Base-by-base conservation (phyloP, 495 filamentous ascomycete species). In the Aspergillus taichungensis region DNA sequence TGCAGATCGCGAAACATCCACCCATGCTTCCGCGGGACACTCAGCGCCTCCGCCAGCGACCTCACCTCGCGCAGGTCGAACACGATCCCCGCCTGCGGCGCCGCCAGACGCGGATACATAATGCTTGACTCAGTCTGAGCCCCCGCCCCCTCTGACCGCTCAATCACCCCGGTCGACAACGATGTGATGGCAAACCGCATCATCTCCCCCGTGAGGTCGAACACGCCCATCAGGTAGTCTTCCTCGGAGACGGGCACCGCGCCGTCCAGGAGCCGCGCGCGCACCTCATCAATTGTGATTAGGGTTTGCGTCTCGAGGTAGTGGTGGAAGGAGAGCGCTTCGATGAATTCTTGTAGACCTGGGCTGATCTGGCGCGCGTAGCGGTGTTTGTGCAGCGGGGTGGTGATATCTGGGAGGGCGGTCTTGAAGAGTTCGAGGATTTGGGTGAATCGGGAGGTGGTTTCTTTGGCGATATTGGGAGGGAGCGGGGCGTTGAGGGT, bases 171-270 rank as follows among this genome's bases (percentile, higher is more conserved):
- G 4, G 2, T 24, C 4, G 69, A 69, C 40, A 72, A 47, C 4
- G 77, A 75, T 11, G 86, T 87, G 30, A 95, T 91, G 0, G 87
- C 88, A 63, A 94, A 96, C 28, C 88, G 75, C 92, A 98, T 98
- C 67, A 97, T 74, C 64, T 98, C 92, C 8, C 92, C 92, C 0
- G 85, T 84, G 39, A 96, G 72, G 62, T 98, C 92, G 53, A 95
- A 95, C 6, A 98, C 67, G 5, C 94, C 92, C 48, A 94, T 83
- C 24, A 95, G 54, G 58, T 95, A 97, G 61, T 98, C 92, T 7
- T 90, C 81, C 24, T 78, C 73, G 5, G 86, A 86, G 13, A 75
- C 53, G n/a, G 87, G 55, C 34, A 95, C 69, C 6, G 69, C 69
- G 4, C 18, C 18, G 0, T 55, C 57, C 0, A 75, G 74, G 5